Evolutionary conservation across 345 rosid species (phyloP), one percentile per base, ranked within the genome.

Genomic region (Punica granatum): DNA sequence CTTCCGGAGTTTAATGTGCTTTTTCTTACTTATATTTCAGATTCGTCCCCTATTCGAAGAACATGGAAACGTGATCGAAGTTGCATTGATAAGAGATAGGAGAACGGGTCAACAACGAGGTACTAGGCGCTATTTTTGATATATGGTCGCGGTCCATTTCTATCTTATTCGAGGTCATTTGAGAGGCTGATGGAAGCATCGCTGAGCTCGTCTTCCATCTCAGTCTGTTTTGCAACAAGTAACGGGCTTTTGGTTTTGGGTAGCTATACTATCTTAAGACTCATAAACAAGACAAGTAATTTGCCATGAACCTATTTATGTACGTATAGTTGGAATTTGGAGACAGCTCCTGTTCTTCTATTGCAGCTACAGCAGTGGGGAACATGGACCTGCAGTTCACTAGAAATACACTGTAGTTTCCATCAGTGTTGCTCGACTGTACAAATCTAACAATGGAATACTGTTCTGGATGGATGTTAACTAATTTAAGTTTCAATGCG

Each of bases 71-170:
- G 99, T 94, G 70, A 70, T 89, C 30, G 99, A 94, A 82, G 99
- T 94, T 75, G 99, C 99, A 63, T 69, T 89, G 79, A 89, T 94
- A 78, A 94, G 83, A 77, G 99, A 94, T 75, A 94, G 90, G 82
- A 89, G 82, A 82, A 91, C 99, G 23, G 99, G 98, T 59, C 99
- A 84, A 67, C 99, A 88, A 69, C 98, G 89, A 88, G 98, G 98
- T 94, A 85, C 66, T 67, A 25, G 67, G 68, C 80, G 63, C 73
- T 70, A 65, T 83, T 78, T 80, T 73, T 54, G 35, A 60, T 78
- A 64, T 76, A 69, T 85, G 68, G 79, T 76, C 67, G 37, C 76
- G 74, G 76, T 78, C 81, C 81, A 59, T 77, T 60, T 71, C 73
- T 71, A 83, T 82, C 81, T 72, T 56, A 69, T 86, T 88, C 88